A percentile compares a stretch with the other conserved stretches of the same genome.
These are phyloP conservation scores for Ophiostoma pallidulum DNA, from an alignment of 2,329 filamentous ascomycete genomes.

Conservation along the genomic window DNA sequence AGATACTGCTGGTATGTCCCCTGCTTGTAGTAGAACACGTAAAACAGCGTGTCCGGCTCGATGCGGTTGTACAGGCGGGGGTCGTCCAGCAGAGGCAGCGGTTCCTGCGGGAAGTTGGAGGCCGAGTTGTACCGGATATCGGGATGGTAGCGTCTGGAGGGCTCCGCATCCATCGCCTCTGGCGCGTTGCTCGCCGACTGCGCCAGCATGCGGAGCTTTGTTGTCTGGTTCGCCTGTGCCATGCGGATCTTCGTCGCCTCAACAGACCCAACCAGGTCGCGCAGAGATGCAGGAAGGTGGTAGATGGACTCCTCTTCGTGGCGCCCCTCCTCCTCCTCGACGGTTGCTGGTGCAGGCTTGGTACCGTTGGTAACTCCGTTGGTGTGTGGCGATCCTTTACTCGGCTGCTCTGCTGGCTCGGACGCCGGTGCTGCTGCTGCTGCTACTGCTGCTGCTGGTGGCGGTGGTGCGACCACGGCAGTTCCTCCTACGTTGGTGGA, in stretches of 20 bases:
- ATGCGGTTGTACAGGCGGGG: slow-evolving; percentile 78
- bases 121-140: slow-evolving; percentile 67
- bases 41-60: slow-evolving; percentile 93
- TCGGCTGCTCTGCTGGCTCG: slow-evolving; percentile 30
- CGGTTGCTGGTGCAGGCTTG: slow-evolving; percentile 24
- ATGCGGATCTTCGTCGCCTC: slow-evolving; percentile 69
- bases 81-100: slow-evolving; percentile 86
- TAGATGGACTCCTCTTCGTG: slow-evolving; percentile 69
- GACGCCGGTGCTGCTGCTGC: slow-evolving; percentile 20
- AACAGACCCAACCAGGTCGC: slow-evolving; percentile 85
- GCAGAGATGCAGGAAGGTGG: slow-evolving; percentile 78
- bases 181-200: slow-evolving; percentile 66
- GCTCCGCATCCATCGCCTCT: slow-evolving; percentile 68
- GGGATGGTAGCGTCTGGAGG: slow-evolving; percentile 75
- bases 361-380: slow-evolving; percentile 34
- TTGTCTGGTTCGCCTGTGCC: slow-evolving; percentile 50
- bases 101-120: slow-evolving; percentile 82
- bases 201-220: slow-evolving; percentile 64
- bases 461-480: too few species aligned
- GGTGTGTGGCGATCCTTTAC: background rate
- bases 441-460: slow-evolving; percentile 1
- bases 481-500: too few species aligned
- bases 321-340: slow-evolving; percentile 40
- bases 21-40: slow-evolving; percentile 98
- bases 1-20: slow-evolving; percentile 92